These are phyloP conservation scores for Amanita phalloides DNA, from an alignment of 768 basidiomycete genomes.

Conservation along the genomic window DNA sequence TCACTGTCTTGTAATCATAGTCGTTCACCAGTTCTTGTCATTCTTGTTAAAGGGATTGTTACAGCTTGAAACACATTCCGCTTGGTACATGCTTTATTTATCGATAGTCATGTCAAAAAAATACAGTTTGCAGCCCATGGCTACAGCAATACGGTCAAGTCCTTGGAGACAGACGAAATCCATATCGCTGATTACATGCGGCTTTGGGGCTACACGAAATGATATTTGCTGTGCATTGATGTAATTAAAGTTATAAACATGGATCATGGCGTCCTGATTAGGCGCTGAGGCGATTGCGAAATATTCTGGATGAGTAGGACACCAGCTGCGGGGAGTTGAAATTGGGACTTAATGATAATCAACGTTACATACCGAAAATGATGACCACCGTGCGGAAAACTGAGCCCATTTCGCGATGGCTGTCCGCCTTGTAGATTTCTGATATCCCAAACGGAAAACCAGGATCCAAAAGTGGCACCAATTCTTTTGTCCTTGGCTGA, in stretches of 20 bases:
- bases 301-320: conserved; percentile 60
- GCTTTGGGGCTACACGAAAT: conserved; percentile 47
- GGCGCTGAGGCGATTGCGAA: conserved; percentile 67
- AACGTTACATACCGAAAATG: conserved; percentile 48
- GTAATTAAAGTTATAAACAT: conserved; percentile 60
- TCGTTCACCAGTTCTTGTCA: not conserved
- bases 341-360: not conserved
- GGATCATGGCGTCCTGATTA: conserved; percentile 51
- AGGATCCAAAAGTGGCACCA: conserved; percentile 64
- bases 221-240: conserved; percentile 52
- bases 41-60: not conserved
- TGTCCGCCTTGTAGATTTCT: conserved; percentile 64
- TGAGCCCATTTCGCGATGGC: conserved; percentile 49
- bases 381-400: conserved; percentile 57
- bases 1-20: not conserved
- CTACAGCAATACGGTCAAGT: conserved; percentile 59
- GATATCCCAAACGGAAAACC: conserved; percentile 71
- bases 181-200: conserved; percentile 61
- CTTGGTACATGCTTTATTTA: conserved; percentile 13
- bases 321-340: conserved; percentile 47
- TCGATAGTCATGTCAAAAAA: conserved; percentile 56
- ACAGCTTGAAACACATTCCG: conserved; percentile 5
- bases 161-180: conserved; percentile 59
- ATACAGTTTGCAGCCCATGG: conserved; percentile 45
- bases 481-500: conserved; percentile 30